Evolutionary conservation across 768 basidiomycete genomes (phyloP).

Genomic region (Calocera viscosa): DNA sequence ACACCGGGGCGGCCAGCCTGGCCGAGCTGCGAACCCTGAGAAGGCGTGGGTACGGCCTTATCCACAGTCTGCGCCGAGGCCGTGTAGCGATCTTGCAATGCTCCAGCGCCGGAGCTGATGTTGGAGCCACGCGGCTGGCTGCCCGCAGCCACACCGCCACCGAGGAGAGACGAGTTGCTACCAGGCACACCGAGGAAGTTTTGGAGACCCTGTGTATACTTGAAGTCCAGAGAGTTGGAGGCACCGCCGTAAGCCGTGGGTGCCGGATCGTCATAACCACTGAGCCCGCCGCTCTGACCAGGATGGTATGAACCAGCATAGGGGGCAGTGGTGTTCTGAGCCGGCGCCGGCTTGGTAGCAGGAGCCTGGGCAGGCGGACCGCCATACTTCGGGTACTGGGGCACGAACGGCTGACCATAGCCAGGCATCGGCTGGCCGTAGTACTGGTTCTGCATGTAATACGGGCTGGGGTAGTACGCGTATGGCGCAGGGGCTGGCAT

Average conservation of each 20-base stretch:
- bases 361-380: not conserved
- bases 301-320: not conserved
- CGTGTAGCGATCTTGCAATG: constrained; percentile 1
- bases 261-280: not conserved
- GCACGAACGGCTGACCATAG: constrained; percentile 6
- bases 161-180: not conserved
- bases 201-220: not conserved
- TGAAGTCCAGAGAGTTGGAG: constrained; percentile 1
- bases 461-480: constrained; percentile 1
- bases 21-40: not conserved
- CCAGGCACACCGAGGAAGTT: constrained; percentile 5
- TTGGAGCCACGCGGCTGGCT: not conserved
- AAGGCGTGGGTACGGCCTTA: not conserved
- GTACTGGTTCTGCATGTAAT: constrained; percentile 8
- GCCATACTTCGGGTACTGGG: not conserved
- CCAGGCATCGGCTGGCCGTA: constrained; percentile 7
- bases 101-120: not conserved
- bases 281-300: not conserved
- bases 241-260: not conserved
- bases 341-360: not conserved
- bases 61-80: not conserved
- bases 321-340: not conserved
- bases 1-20: constrained; percentile 4
- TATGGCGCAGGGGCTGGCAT: constrained; percentile 1
- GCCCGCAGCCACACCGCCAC: not conserved